phyloP scores from a whole-genome alignment of 139 green algal species.

The Chlorella sorokiniana region DNA sequence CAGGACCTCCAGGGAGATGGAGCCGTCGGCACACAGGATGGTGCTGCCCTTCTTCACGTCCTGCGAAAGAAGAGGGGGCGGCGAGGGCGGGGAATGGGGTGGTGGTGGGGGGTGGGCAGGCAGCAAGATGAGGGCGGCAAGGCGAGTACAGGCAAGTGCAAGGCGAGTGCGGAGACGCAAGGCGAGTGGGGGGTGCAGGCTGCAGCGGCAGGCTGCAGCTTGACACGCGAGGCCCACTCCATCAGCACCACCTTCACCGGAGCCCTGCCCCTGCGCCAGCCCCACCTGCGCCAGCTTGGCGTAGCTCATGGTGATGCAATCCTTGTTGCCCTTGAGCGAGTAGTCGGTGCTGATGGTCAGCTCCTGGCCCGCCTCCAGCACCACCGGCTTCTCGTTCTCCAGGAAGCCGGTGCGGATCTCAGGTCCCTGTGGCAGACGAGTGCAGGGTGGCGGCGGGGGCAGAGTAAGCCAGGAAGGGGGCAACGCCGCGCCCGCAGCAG shows the following conservation, averaged over 20 bases:
- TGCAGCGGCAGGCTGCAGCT: not conserved
- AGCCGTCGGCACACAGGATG: constrained; percentile 95
- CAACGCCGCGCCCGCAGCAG: no score
- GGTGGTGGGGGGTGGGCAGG: not conserved
- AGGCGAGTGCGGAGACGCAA: not conserved
- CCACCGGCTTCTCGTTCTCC: constrained; percentile 86
- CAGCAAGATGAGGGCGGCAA: not conserved
- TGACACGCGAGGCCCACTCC: not conserved
- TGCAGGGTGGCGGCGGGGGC: not conserved
- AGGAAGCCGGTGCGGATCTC: constrained; percentile 97
- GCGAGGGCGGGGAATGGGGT: not conserved
- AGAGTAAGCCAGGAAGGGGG: not conserved
- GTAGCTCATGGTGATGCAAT: constrained; percentile 91
- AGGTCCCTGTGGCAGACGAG: constrained; percentile 72
- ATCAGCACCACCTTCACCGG: not conserved
- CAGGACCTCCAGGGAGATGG: constrained; percentile 93
- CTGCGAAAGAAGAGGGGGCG: constrained; percentile 5
- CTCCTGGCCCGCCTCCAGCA: constrained; percentile 76
- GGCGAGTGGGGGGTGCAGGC: not conserved
- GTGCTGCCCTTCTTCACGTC: constrained; percentile 87
- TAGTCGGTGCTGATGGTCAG: constrained; percentile 97
- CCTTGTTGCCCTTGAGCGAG: constrained; percentile 71
- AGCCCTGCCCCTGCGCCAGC: not conserved
- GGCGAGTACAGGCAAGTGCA: not conserved
- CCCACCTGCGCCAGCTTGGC: constrained; percentile 74